phyloP scores from a whole-genome alignment of 1,284 basidiomycete species.

The Apiotrichum akiyoshidainum region DNA sequence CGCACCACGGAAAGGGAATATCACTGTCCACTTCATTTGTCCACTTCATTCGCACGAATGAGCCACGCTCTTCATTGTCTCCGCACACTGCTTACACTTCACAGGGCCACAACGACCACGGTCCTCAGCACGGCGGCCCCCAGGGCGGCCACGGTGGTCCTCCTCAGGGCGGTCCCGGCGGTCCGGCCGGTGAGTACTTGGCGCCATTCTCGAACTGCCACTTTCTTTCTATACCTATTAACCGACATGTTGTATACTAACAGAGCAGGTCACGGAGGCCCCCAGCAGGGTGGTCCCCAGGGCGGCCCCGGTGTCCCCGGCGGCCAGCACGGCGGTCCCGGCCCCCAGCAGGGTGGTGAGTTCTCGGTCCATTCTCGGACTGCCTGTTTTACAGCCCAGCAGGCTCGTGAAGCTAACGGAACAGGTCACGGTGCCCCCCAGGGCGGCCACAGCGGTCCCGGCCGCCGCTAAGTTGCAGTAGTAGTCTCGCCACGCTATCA shows the following conservation, averaged over 20 bases:
- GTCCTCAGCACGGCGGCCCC: neutral
- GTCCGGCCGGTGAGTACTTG: neutral
- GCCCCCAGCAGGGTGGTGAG: neutral
- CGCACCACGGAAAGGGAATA: too few species aligned
- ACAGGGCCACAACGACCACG: neutral
- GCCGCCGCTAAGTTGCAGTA: neutral
- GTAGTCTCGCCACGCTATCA: too few species aligned
- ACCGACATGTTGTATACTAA: too few species aligned
- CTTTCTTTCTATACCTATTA: too few species aligned
- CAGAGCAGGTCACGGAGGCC: neutral
- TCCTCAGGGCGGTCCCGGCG: neutral
- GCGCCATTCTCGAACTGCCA: too few species aligned
- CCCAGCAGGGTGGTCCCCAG: neutral
- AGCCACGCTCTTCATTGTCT: neutral
- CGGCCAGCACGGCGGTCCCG: neutral
- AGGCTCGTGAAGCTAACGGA: neutral
- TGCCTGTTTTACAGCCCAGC: too few species aligned
- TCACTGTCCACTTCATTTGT: neutral
- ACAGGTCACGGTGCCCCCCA: neutral
- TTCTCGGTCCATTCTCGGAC: neutral
- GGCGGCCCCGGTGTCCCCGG: slow-evolving; percentile 1
- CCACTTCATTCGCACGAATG: slow-evolving; percentile 10
- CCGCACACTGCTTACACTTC: neutral
- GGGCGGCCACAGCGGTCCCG: neutral
- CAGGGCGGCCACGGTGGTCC: neutral